Base-by-base conservation (phyloP, 2,329 filamentous ascomycete genomes). In the Penicillium sp. region DNA sequence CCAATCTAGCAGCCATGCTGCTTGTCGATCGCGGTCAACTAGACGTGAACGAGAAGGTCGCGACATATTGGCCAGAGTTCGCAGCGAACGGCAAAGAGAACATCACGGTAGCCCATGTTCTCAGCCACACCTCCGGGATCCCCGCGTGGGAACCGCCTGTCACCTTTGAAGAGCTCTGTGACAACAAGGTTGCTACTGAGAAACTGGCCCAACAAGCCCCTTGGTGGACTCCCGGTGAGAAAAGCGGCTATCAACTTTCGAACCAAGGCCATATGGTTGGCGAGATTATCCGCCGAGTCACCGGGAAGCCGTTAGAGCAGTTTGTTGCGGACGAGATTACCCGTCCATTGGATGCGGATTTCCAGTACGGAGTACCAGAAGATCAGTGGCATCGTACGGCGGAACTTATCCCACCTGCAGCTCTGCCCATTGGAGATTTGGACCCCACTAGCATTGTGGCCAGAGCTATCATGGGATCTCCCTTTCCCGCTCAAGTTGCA, bases 311-410 rank as follows among this genome's bases (percentile, higher is more conserved):
- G 0, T 57, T 82, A 37, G 70, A 66, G n/a, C 66, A 80, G 31
- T 82, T 82, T 57, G 70, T 80, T 26, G 63, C 60, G 2, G 73
- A 77, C 1, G 76, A 79, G 49, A 76, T 84, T 22, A 70, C 77
- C 0, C 64, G 49, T 0, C 79, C 81, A 0, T 59, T 79, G 3
- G 61, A 62, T 0, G 80, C 80, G 1, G 81, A 83, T 61, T 82
- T 81, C 53, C 73, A 76, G 43, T 68, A 83, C 16, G 80, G 80
- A 1, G 68, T 75, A 2, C 49, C 59, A 1, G 77, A 82, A 49
- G 63, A 72, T 7, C 75, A 81, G 57, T 77, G 71, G 71, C 39
- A 58, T 3, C 79, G 80, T 9, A 64, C 79, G 3, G 71, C 76
- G 0, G 67, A 75, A 7, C 56, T 78, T 3, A 11, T 44, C 4